Conservation (phyloP, 164 flowering plant genomes). For the Vitis amurensis region DNA sequence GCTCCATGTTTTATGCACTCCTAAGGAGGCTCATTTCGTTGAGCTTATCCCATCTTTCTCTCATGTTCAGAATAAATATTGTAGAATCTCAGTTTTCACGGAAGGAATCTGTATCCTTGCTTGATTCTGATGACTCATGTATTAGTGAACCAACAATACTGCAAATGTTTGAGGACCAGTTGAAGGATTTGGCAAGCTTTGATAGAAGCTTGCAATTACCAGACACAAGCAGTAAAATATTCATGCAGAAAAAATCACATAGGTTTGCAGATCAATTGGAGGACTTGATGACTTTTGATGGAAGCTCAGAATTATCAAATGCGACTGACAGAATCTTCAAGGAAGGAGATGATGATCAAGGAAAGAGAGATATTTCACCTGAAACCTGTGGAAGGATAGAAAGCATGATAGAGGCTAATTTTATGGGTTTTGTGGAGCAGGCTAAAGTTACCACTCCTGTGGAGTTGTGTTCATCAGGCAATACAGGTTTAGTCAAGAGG, state of each 20-base stretch:
- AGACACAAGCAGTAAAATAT: background rate
- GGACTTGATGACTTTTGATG: conserved; percentile 31
- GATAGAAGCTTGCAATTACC: conserved; percentile 27
- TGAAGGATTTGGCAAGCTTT: conserved; percentile 55
- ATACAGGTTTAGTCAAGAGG: conserved; percentile 37
- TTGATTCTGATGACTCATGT: conserved; percentile 35
- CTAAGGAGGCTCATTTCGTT: conserved; percentile 34
- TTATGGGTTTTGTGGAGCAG: conserved; percentile 27
- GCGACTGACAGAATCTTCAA: background rate
- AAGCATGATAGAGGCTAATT: conserved; percentile 37
- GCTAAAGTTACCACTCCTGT: conserved; percentile 5
- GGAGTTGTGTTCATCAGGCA: conserved; percentile 11
- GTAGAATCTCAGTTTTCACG: conserved; percentile 16
- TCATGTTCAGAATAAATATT: conserved; percentile 36
- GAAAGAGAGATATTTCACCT: conserved; percentile 10
- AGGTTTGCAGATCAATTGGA: conserved; percentile 37
- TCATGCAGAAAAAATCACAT: no score
- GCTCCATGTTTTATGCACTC: conserved; percentile 27
- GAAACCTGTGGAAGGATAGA: conserved; percentile 21
- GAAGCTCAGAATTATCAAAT: no score
- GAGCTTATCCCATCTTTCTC: conserved; percentile 48
- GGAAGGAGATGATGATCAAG: conserved; percentile 10
- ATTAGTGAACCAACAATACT: conserved; percentile 18
- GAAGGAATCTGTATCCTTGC: conserved; percentile 30
- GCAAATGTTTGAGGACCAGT: conserved; percentile 26